A percentile compares a stretch with the other conserved stretches of the same genome.
Conservation (phyloP, 2,329 filamentous ascomycete species). For the Phialophora expanda region DNA sequence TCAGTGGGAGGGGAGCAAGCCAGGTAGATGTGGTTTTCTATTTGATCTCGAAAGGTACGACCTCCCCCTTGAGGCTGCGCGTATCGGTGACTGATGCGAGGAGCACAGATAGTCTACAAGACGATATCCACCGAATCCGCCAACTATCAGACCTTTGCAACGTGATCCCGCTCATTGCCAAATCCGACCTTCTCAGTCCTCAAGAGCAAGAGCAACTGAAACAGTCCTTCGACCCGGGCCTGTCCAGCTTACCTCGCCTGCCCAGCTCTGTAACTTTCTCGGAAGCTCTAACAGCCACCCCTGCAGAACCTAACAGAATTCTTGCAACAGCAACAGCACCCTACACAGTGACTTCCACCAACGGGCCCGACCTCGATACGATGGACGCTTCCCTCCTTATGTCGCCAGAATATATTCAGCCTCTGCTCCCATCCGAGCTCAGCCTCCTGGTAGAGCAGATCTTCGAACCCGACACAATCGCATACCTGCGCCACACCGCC, state of each 20-base stretch:
- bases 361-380: conserved; percentile 72
- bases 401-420: conserved; percentile 87
- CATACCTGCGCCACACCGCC: conserved; percentile 80
- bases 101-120: conserved; percentile 60
- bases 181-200: conserved; percentile 70
- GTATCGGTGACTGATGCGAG: background rate
- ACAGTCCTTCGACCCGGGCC: conserved; percentile 53
- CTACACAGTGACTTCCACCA: conserved; percentile 78
- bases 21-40: conserved; percentile 88
- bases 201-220: conserved; percentile 66
- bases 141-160: conserved; percentile 76
- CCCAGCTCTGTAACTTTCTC: conserved; percentile 23
- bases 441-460: conserved; percentile 70
- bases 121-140: conserved; percentile 74
- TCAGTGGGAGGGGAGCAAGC: conserved; percentile 80
- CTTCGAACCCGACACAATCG: conserved; percentile 77
- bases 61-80: background rate
- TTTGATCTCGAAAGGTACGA: conserved; percentile 72
- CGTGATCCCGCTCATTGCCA: conserved; percentile 80
- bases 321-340: conserved; percentile 48
- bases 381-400: conserved; percentile 95
- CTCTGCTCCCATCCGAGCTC: conserved; percentile 78
- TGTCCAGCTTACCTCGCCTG: conserved; percentile 30
- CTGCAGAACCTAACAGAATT: background rate
- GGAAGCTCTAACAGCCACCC: background rate